phyloP scores from a whole-genome alignment of 2,329 filamentous ascomycete species.

The Scolecobasidium constrictum region DNA sequence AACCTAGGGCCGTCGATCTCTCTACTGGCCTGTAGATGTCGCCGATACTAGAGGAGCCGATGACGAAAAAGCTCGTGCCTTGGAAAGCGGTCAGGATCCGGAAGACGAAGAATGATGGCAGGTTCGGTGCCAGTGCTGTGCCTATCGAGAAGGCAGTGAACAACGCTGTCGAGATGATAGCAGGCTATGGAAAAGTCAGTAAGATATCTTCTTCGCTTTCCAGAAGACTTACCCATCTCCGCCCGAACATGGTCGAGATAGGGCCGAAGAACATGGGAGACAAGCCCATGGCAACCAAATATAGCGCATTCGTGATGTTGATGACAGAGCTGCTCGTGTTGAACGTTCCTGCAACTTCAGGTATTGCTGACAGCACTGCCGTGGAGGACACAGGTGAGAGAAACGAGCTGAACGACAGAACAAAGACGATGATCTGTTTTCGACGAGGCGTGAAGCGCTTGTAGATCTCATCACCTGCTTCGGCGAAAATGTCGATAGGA shows the following conservation, averaged over 20 bases:
- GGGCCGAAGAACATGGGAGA: constrained; percentile 52
- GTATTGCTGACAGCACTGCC: constrained; percentile 60
- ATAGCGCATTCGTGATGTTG: constrained; percentile 65
- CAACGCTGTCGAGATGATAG: constrained; percentile 49
- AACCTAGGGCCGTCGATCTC: constrained; percentile 61
- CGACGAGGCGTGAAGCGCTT: constrained; percentile 48
- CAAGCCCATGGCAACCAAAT: constrained; percentile 63
- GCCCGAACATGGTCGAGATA: constrained; percentile 40
- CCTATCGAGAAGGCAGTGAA: constrained; percentile 62
- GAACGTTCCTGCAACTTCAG: constrained; percentile 59
- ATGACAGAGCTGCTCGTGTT: constrained; percentile 57
- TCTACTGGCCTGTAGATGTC: constrained; percentile 43
- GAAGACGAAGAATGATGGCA: constrained; percentile 63
- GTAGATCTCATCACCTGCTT: constrained; percentile 47
- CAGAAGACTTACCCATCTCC: constrained; percentile 35
- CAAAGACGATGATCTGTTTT: constrained; percentile 56
- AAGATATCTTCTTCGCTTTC: background rate
- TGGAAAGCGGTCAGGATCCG: constrained; percentile 64
- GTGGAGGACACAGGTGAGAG: constrained; percentile 66
- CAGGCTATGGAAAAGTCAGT: constrained; percentile 26
- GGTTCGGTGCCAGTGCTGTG: constrained; percentile 60
- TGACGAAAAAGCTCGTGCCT: constrained; percentile 62
- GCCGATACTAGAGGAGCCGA: constrained; percentile 59
- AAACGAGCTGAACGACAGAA: constrained; percentile 66
- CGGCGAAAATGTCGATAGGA: constrained; percentile 21